Base-by-base conservation (phyloP, 202 grass and related monocot genomes). In the Brachypodium distachyon region DNA sequence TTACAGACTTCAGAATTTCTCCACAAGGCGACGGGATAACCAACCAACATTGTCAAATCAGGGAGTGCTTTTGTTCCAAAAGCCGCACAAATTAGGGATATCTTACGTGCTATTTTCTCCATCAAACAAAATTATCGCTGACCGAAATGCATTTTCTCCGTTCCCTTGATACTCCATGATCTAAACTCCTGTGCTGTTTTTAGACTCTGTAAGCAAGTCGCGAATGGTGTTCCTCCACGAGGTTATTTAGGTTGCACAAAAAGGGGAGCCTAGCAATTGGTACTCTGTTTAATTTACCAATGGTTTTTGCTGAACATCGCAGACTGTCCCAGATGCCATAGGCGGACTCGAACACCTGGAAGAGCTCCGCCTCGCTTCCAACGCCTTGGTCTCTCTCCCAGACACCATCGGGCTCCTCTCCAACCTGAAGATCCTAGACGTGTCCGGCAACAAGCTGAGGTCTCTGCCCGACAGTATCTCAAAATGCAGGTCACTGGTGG, bases 391-490 rank as follows among this genome's bases (percentile, higher is more conserved):
- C 59, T 65, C 79, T 5, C 77, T 98, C 12, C 95, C 89, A 16
- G 87, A 92, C 51, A 85, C 95, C 48, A 92, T 90, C 16, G 95
- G 95, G 11, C 78, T 92, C 17, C 87, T 98, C 52, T 72, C 65
- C 55, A 92, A 81, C 64, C 70, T 98, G 27, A 98, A 92, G 80
- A 86, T 92, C 70, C 77, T 98, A n/a, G 73, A 98, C 36, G 89
- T 98, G n/a, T 92, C 95, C 6, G 84, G 80, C 77, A 98, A 98
- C 80, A 92, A 87, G 71, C 87, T 98, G 14, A 90, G 81, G 77
- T 75, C 81, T 33, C 72, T 98, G 39, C 91, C 95, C 5, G 91
- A 97, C 77, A 92, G 87, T 82, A 92, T 97, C 79, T 84, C 91
- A 14, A 91, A 88, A 64, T 97, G 95, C 89, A 92, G 95, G 6